These are phyloP conservation scores for Coemansia sp. DNA, from an alignment of 192 early-diverging fungal species.

Conservation along the genomic window DNA sequence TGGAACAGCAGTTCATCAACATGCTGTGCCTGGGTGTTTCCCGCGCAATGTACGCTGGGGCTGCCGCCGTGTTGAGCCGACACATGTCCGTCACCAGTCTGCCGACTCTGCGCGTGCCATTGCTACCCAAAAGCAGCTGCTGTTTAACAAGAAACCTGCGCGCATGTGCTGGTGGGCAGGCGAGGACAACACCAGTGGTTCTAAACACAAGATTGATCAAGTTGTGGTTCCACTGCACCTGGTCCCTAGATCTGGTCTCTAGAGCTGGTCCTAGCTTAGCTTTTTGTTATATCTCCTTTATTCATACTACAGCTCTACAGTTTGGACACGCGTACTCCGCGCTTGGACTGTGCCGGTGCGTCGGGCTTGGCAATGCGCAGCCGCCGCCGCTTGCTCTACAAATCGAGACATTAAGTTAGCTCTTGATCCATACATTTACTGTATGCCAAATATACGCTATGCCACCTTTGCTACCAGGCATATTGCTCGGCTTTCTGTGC, in stretches of 20 bases:
- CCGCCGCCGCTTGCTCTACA: slow-evolving; percentile 1
- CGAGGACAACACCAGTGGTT: too few relatives aligned
- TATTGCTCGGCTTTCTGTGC: too few relatives aligned
- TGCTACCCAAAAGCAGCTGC: slow-evolving; percentile 69
- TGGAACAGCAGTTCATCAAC: slow-evolving; percentile 77
- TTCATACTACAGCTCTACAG: background rate
- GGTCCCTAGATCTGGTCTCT: slow-evolving; percentile 13
- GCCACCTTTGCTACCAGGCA: background rate
- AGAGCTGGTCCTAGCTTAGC: slow-evolving; percentile 63
- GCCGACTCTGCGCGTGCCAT: slow-evolving; percentile 70
- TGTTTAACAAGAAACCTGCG: too few relatives aligned
- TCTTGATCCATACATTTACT: background rate
- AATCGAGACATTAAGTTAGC: too few relatives aligned
- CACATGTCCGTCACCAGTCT: slow-evolving; percentile 65
- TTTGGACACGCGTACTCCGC: background rate
- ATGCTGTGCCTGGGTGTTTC: slow-evolving; percentile 73
- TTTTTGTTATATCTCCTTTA: background rate
- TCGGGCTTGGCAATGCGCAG: background rate
- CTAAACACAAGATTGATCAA: slow-evolving; percentile 65
- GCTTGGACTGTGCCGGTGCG: slow-evolving; percentile 1
- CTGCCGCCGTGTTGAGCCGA: slow-evolving; percentile 69
- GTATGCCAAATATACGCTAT: background rate
- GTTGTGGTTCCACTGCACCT: slow-evolving; percentile 71
- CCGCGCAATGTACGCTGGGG: slow-evolving; percentile 68
- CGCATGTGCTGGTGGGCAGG: too few relatives aligned